Conservation (phyloP, 2,329 filamentous ascomycete species). For the Aspergillus proliferans region DNA sequence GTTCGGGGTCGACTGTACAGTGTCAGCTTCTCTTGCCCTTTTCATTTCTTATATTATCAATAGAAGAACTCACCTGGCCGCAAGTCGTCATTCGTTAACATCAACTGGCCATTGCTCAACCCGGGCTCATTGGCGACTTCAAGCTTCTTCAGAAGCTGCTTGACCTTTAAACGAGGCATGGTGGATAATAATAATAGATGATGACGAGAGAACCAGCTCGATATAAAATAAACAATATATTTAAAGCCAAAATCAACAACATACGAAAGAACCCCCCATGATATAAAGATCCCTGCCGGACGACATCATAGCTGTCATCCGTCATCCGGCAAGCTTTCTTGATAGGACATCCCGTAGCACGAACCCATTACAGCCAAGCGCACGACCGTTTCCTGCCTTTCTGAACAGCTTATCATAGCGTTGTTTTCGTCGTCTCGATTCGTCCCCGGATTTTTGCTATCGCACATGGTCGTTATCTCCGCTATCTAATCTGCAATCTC, state of each 20-base stretch:
- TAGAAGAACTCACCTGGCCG: conserved; percentile 48
- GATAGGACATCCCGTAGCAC: background rate
- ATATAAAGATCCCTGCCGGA: background rate
- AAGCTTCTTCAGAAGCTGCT: conserved; percentile 48
- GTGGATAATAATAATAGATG: conserved; percentile 2
- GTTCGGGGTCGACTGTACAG: conserved; percentile 64
- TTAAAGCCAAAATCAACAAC: background rate
- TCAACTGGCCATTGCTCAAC: conserved; percentile 70
- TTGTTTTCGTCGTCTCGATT: background rate
- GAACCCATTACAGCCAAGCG: background rate
- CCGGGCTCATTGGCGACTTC: conserved; percentile 70
- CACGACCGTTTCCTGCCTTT: background rate
- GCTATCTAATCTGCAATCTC: background rate
- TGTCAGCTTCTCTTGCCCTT: background rate
- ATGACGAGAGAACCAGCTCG: background rate
- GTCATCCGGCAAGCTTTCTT: background rate
- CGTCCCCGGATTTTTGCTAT: background rate
- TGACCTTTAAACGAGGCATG: conserved; percentile 24
- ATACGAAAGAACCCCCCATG: background rate
- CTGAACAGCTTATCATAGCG: background rate
- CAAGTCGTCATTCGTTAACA: conserved; percentile 80
- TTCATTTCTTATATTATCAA: background rate
- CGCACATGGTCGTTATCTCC: background rate
- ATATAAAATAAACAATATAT: background rate
- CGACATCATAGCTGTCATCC: background rate